These are phyloP conservation scores for Malassezia cuniculi DNA, from an alignment of 1,284 basidiomycete genomes.

Conservation along the genomic window DNA sequence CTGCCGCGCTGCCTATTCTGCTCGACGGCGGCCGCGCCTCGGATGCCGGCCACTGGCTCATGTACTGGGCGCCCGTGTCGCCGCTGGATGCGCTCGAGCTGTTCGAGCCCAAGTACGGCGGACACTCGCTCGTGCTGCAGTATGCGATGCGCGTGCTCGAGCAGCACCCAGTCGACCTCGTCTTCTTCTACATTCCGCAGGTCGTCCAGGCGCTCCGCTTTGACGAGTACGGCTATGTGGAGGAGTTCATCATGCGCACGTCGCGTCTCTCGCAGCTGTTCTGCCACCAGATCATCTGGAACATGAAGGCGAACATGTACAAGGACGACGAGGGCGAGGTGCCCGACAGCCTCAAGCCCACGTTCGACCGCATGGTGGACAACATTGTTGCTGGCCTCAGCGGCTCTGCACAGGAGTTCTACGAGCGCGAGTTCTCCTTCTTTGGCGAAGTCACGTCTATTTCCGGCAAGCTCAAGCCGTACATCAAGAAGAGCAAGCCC, in stretches of 20 bases:
- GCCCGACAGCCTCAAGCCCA: slow-evolving; percentile 86
- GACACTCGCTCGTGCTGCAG: slow-evolving; percentile 73
- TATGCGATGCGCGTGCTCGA: slow-evolving; percentile 91
- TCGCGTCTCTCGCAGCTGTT: slow-evolving; percentile 94
- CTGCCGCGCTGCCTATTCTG: slow-evolving; percentile 68
- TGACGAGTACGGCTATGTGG: slow-evolving; percentile 70
- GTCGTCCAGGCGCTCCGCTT: slow-evolving; percentile 84
- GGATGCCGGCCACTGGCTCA: slow-evolving; percentile 59
- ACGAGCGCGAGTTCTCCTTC: slow-evolving; percentile 88
- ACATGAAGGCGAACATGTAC: slow-evolving; percentile 97
- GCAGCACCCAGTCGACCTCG: slow-evolving; percentile 82
- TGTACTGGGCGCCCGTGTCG: slow-evolving; percentile 76
- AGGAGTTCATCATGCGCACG: slow-evolving; percentile 90
- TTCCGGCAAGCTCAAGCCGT: slow-evolving; percentile 93
- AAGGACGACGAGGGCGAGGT: slow-evolving; percentile 63
- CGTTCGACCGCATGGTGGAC: slow-evolving; percentile 73
- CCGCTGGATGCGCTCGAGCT: slow-evolving; percentile 52
- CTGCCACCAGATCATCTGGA: slow-evolving; percentile 99
- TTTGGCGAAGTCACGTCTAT: slow-evolving; percentile 94
- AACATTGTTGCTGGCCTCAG: slow-evolving; percentile 72
- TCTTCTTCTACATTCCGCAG: slow-evolving; percentile 99
- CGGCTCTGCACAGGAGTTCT: slow-evolving; percentile 80
- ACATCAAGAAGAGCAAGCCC: slow-evolving; percentile 82
- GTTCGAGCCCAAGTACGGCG: slow-evolving; percentile 44
- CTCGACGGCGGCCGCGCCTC: slow-evolving; percentile 71